Percentiles rank a stretch among this genome's conserved stretches.
Conservation (phyloP, 352 stramenopile genomes). For the Pythium dissimile region DNA sequence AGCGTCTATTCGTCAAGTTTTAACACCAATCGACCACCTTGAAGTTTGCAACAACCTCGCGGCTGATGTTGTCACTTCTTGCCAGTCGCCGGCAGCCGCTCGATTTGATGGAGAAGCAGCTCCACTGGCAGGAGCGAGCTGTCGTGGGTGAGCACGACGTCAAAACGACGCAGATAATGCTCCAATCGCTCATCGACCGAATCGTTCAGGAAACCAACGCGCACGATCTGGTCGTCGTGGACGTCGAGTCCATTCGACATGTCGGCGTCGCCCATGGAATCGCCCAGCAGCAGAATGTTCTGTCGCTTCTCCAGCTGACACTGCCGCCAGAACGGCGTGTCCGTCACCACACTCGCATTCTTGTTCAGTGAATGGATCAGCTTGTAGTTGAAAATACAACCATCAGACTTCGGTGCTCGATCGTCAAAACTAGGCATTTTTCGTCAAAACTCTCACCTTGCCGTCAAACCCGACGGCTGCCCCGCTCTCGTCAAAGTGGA, state of each 20-base stretch:
- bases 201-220: slow-evolving; percentile 71
- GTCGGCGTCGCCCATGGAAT: slow-evolving; percentile 64
- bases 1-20: no score
- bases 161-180: slow-evolving; percentile 51
- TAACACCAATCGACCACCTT: no score
- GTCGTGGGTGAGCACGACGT: slow-evolving; percentile 82
- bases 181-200: slow-evolving; percentile 51
- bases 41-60: no score
- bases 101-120: slow-evolving; percentile 55
- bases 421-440: no score
- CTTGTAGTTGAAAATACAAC: slow-evolving; percentile 7
- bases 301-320: slow-evolving; percentile 62
- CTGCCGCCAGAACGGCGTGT: slow-evolving; percentile 71
- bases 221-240: slow-evolving; percentile 59
- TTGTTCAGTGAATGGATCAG: slow-evolving; percentile 84
- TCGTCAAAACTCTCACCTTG: slow-evolving; percentile 33
- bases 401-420: no score
- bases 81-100: slow-evolving; percentile 7
- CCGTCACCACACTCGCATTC: slow-evolving; percentile 56
- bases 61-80: no score
- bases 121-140: slow-evolving; percentile 56
- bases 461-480: slow-evolving; percentile 45
- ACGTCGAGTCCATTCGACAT: slow-evolving; percentile 65
- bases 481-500: slow-evolving; percentile 55
- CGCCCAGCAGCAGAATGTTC: slow-evolving; percentile 75